Evolutionary conservation across 2,329 filamentous ascomycete species (phyloP), one percentile per base, ranked within the genome.

Genomic region (Apiospora hydei): DNA sequence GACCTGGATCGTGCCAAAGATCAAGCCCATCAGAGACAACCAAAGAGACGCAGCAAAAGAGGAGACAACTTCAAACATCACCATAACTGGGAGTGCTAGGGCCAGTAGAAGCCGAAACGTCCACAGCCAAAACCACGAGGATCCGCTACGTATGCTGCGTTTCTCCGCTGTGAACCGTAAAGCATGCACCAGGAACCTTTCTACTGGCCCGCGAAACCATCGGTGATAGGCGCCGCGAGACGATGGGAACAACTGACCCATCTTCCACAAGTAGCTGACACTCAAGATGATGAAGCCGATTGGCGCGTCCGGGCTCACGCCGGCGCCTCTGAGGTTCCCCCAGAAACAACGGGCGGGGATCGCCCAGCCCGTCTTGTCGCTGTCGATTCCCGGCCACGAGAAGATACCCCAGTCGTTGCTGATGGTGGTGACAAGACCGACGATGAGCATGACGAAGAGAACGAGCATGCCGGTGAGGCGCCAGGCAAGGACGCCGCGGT

Each of bases 291-390:
- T n/a, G 14, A 71, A 71, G 7, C 70, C 70, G 43, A 71, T 10
- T 11, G 70, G 66, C 4, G 70, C 70, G 26, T 71, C 70, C 2
- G 70, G 66, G 13, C 70, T 67, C 13, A 71, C 66, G 6, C 38
- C 38, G 11, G 46, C 64, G 26, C 70, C 70, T 66, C 66, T 47
- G 5, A 69, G n/a, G 24, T 71, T 30, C 3, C 64, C 64, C 70
- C 70, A 71, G 66, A 71, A 71, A 16, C 70, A 71, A 34, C 68
- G 43, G 16, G 70, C 70, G 1, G 66, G 70, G 41, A 71, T 69
- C 3, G 70, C 70, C 70, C 70, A 71, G n/a, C 70, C 70, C 3
- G 70, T 71, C n/a, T 67, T 53, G n/a, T 44, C 47, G 10, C 24
- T 30, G 2, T 57, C 41, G 49, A 71, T 69, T 21, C 49, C 66